Base-by-base conservation (phyloP, 768 basidiomycete genomes). In the Cystofilobasidium macerans region DNA sequence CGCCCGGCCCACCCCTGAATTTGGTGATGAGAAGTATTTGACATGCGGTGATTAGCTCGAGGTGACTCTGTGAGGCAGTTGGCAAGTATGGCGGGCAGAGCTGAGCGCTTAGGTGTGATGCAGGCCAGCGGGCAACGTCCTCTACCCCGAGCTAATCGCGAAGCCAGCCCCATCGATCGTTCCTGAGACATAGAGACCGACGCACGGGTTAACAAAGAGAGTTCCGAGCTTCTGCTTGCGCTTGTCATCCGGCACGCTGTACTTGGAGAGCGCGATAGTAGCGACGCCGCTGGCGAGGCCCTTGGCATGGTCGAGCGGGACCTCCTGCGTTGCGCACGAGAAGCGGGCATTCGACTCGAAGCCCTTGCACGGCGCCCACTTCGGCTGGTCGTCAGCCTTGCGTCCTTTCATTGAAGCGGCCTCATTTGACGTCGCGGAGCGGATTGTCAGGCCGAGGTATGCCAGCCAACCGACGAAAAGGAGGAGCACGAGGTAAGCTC, bases 241-340 rank as follows among this genome's bases (percentile, higher is more conserved):
- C 26, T 45, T 51, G n/a, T 14, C 11, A 2, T 35, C 63, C 12
- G 36, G 36, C 33, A 48, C 47, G 22, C 30, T 26, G 22, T 54
- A 65, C 57, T 40, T 59, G 47, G 45, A 51, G 5, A 65, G 45
- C 4, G 64, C 64, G 24, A 65, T 35, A 11, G 33, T 40, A 0
- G 64, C 64, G 20, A 24, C 30, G 9, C 64, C 64, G 26, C 64
- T 57, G 6, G 48, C 35, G 57, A 47, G 28, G 0, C 57, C 64
- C 58, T 65, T 59, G n/a, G 57, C 38, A 22, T 65, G 38, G 30
- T 65, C 64, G 33, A 65, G 64, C 30, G 64, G 64, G 24, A 65
- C 64, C 1, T 51, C 58, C 13, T 58, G 33, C 0, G 45, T 36
- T 11, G 40, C 57, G 35, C 64, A 65, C 13, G 43, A 53, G 45